Percentiles rank a stretch among this genome's conserved stretches.
phyloP scores from a whole-genome alignment of 345 rosid species.

The Linum tenue region DNA sequence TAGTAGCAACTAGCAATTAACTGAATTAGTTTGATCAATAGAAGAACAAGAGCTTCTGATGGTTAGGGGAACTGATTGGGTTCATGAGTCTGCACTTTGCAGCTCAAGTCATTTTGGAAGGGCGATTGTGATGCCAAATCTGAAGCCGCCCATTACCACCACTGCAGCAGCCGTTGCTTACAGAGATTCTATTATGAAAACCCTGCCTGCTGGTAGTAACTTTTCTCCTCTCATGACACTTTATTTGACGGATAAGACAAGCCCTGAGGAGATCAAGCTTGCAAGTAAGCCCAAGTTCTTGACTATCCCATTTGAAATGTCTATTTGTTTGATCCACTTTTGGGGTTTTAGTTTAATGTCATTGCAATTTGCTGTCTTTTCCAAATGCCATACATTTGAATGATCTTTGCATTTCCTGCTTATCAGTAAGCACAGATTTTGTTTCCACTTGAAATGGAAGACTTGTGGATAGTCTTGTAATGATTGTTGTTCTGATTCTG shows the following conservation, averaged over 20 bases:
- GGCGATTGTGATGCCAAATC: slow-evolving; percentile 91
- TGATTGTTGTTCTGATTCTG: slow-evolving; percentile 4
- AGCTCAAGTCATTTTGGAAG: slow-evolving; percentile 69
- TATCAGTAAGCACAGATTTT: not conserved
- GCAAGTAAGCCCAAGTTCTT: slow-evolving; percentile 46
- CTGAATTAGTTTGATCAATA: too few species aligned
- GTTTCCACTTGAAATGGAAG: not conserved
- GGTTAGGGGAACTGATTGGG: too few species aligned
- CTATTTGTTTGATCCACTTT: not conserved
- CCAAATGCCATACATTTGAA: not conserved
- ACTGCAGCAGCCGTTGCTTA: slow-evolving; percentile 65
- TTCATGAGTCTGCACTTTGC: not conserved
- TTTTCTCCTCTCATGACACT: slow-evolving; percentile 92
- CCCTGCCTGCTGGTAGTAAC: slow-evolving; percentile 41
- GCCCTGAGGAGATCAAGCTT: slow-evolving; percentile 74
- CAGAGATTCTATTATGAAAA: slow-evolving; percentile 50
- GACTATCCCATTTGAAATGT: not conserved
- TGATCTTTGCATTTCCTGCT: not conserved
- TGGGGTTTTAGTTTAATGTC: not conserved
- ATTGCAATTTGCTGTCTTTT: too few species aligned
- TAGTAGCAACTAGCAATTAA: too few species aligned
- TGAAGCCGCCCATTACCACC: slow-evolving; percentile 78
- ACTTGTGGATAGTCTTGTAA: not conserved
- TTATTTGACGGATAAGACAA: slow-evolving; percentile 82
- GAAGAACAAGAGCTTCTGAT: too few species aligned